These are phyloP conservation scores for Hemerocallis citrina DNA, from an alignment of 106 monocot genomes.

Conservation along the genomic window DNA sequence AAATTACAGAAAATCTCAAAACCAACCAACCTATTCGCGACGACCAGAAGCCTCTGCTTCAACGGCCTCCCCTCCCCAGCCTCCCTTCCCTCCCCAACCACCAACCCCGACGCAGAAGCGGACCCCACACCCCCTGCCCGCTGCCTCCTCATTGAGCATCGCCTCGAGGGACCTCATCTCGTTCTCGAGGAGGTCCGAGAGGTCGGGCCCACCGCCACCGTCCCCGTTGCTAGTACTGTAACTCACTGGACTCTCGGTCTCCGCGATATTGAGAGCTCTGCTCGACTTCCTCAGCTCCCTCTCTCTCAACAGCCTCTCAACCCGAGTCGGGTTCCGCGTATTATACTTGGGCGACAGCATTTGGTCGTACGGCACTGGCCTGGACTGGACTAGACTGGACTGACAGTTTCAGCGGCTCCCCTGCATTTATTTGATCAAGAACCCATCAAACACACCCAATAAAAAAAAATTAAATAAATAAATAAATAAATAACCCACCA, in stretches of 20 bases:
- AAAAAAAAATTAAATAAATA: not conserved
- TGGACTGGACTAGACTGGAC: constrained; percentile 11
- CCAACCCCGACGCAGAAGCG: not conserved
- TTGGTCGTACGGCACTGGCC: constrained; percentile 20
- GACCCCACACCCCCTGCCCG: not conserved
- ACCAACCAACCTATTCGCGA: constrained; percentile 84
- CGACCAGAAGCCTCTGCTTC: constrained; percentile 88
- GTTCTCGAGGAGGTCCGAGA: not conserved
- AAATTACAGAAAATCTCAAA: no score
- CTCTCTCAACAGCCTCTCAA: constrained; percentile 74
- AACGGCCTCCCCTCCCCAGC: constrained; percentile 24
- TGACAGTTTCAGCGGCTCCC: constrained; percentile 1
- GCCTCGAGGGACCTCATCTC: not conserved
- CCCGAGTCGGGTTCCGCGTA: constrained; percentile 35
- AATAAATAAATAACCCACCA: not conserved
- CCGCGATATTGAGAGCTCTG: constrained; percentile 8
- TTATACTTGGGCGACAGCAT: constrained; percentile 34
- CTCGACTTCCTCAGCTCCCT: constrained; percentile 61
- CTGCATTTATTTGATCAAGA: not conserved
- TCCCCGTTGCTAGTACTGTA: constrained; percentile 4
- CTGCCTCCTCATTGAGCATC: constrained; percentile 9
- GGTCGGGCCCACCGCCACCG: not conserved
- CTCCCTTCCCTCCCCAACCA: not conserved
- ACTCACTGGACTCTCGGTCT: not conserved
- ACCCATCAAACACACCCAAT: not conserved